Evolutionary conservation across 2,329 filamentous ascomycete species (phyloP).

Genomic region (Fulvia fulva): DNA sequence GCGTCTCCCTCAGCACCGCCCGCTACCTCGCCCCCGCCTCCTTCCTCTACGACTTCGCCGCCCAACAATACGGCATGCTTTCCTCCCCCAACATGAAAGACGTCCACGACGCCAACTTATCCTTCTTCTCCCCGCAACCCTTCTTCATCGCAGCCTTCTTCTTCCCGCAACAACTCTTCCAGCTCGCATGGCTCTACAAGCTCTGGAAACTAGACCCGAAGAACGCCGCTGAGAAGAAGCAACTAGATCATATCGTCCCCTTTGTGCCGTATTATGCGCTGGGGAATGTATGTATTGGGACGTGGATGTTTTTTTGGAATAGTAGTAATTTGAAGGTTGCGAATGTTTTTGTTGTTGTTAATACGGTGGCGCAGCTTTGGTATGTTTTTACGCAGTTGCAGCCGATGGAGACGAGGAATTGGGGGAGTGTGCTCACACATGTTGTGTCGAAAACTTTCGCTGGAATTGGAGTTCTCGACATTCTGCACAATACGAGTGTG

Average conservation of each 20-base stretch:
- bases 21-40: slow-evolving; percentile 53
- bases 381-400: slow-evolving; percentile 50
- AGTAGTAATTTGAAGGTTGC: slow-evolving; percentile 46
- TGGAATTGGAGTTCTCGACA: slow-evolving; percentile 57
- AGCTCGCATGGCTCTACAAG: slow-evolving; percentile 55
- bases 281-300: slow-evolving; percentile 58
- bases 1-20: slow-evolving; percentile 51
- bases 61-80: slow-evolving; percentile 58
- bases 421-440: slow-evolving; percentile 54
- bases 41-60: slow-evolving; percentile 55
- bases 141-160: slow-evolving; percentile 59
- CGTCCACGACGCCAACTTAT: slow-evolving; percentile 55
- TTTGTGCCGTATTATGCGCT: slow-evolving; percentile 55
- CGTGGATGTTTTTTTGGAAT: slow-evolving; percentile 62
- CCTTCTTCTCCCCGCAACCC: slow-evolving; percentile 57
- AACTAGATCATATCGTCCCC: slow-evolving; percentile 49
- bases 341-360: slow-evolving; percentile 56
- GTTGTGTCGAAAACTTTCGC: slow-evolving; percentile 58
- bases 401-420: slow-evolving; percentile 48
- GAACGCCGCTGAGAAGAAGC: slow-evolving; percentile 38
- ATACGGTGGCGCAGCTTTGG: slow-evolving; percentile 52
- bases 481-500: slow-evolving; percentile 56
- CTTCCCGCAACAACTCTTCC: slow-evolving; percentile 58
- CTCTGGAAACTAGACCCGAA: slow-evolving; percentile 49
- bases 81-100: slow-evolving; percentile 57